phyloP scores from a whole-genome alignment of 768 basidiomycete species.

The Strobilomyces echinocephalus region DNA sequence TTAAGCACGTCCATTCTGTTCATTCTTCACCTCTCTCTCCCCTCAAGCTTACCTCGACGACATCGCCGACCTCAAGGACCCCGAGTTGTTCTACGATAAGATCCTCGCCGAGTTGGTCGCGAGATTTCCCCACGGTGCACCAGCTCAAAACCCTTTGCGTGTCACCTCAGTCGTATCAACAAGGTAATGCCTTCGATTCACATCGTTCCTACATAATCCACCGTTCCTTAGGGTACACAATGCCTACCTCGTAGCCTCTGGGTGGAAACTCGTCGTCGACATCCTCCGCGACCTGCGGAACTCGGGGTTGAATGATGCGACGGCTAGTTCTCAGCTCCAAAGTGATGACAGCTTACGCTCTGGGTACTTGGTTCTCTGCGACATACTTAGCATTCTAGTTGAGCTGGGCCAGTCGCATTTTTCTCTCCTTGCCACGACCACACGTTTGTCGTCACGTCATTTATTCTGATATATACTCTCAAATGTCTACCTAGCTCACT shows the following conservation, averaged over 20 bases:
- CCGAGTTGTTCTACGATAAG: conserved; percentile 53
- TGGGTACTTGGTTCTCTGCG: conserved; percentile 59
- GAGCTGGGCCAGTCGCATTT: conserved; percentile 61
- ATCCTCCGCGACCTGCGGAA: conserved; percentile 52
- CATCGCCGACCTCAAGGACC: conserved; percentile 62
- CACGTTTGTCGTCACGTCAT: conserved; percentile 46
- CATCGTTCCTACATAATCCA: conserved; percentile 2
- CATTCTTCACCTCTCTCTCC: conserved; percentile 10
- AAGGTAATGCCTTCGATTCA: conserved; percentile 37
- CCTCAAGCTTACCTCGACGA: conserved; percentile 62
- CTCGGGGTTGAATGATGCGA: conserved; percentile 50
- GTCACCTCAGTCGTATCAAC: conserved; percentile 57
- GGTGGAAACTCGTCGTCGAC: conserved; percentile 70
- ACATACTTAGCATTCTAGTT: conserved; percentile 57
- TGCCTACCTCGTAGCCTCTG: conserved; percentile 74
- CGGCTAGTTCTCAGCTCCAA: conserved; percentile 50
- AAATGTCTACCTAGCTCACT: conserved; percentile 50
- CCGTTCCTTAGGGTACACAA: conserved; percentile 64
- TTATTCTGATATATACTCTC: background rate
- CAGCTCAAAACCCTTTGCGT: conserved; percentile 41
- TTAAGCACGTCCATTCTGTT: background rate
- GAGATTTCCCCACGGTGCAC: conserved; percentile 35
- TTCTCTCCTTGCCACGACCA: conserved; percentile 62
- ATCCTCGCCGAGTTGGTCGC: conserved; percentile 55
- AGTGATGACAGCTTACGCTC: conserved; percentile 46